Percentiles rank a stretch among this genome's conserved stretches.
These are phyloP conservation scores for Nakazawaea anatomiae DNA, from an alignment of 805 yeast genomes.

Conservation along the genomic window DNA sequence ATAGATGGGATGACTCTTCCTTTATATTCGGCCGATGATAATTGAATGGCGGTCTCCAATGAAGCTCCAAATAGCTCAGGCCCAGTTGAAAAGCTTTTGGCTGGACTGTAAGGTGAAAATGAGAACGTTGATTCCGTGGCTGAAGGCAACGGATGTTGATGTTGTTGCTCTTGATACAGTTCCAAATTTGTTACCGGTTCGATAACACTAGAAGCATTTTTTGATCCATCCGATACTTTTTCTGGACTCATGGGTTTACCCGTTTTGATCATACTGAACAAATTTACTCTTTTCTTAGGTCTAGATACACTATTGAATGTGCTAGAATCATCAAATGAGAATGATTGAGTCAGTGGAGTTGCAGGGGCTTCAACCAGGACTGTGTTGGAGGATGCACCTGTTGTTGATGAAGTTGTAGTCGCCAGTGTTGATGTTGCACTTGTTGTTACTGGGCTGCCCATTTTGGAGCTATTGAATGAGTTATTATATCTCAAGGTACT, in stretches of 20 bases:
- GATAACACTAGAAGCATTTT: conserved; percentile 1
- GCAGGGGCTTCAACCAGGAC: neutral
- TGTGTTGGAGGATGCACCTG: neutral
- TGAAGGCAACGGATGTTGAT: neutral
- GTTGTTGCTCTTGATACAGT: conserved; percentile 3
- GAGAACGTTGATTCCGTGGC: neutral
- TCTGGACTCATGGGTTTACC: conserved; percentile 3
- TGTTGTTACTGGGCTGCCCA: conserved; percentile 4
- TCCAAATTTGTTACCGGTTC: conserved; percentile 10
- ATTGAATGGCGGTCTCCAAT: conserved; percentile 40
- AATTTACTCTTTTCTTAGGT: conserved; percentile 9
- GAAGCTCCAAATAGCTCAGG: conserved; percentile 58
- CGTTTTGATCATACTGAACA: conserved; percentile 8
- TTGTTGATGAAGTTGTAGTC: neutral
- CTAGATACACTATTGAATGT: conserved; percentile 6
- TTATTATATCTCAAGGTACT: neutral
- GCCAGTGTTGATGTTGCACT: neutral
- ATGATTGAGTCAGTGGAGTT: conserved; percentile 4
- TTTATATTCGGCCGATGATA: conserved; percentile 45
- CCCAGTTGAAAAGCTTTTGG: neutral
- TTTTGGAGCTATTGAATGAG: neutral
- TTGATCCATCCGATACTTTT: neutral
- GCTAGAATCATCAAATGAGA: neutral
- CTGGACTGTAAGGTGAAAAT: conserved; percentile 1
- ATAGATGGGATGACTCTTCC: conserved; percentile 62